Evolutionary conservation across 2,329 filamentous ascomycete species (phyloP).

Genomic region (Aspergillus costaricaensis): DNA sequence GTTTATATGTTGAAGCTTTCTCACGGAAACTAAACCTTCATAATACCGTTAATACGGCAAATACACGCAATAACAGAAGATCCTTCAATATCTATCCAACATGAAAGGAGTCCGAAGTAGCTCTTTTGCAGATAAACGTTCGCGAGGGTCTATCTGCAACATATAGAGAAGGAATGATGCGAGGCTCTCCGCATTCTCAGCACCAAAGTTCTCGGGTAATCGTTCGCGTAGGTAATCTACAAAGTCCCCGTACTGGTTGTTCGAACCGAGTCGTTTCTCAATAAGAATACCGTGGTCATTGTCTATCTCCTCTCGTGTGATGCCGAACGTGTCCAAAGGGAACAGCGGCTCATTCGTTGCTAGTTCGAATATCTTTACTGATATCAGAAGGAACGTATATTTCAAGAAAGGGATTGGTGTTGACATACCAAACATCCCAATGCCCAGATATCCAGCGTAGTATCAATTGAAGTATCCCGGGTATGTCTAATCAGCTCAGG

Average conservation of each 20-base stretch:
- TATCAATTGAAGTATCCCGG: slow-evolving; percentile 10
- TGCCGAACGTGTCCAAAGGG: slow-evolving; percentile 20
- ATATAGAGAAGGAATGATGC: slow-evolving; percentile 17
- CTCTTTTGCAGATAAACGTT: neutral
- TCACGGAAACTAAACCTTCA: too few relatives aligned
- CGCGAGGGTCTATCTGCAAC: slow-evolving; percentile 18
- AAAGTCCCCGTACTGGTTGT: slow-evolving; percentile 10
- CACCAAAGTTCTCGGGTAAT: slow-evolving; percentile 18
- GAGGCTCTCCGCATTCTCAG: slow-evolving; percentile 17
- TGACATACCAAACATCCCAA: slow-evolving; percentile 25
- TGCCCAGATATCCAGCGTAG: slow-evolving; percentile 23
- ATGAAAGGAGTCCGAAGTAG: slow-evolving; percentile 18
- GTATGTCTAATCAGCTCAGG: slow-evolving; percentile 21
- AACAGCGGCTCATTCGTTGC: slow-evolving; percentile 25
- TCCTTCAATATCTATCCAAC: neutral
- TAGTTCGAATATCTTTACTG: slow-evolving; percentile 22
- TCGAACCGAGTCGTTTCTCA: neutral
- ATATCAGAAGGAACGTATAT: neutral
- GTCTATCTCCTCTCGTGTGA: slow-evolving; percentile 18
- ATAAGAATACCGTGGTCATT: slow-evolving; percentile 14
- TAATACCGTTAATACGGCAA: too few relatives aligned
- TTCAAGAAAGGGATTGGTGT: too few relatives aligned
- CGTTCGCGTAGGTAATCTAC: slow-evolving; percentile 17
- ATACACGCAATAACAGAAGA: too few relatives aligned
- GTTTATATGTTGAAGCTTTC: too few relatives aligned